These are phyloP conservation scores for Aureobasidium namibiae DNA, from an alignment of 2,329 filamentous ascomycete genomes.

Conservation along the genomic window DNA sequence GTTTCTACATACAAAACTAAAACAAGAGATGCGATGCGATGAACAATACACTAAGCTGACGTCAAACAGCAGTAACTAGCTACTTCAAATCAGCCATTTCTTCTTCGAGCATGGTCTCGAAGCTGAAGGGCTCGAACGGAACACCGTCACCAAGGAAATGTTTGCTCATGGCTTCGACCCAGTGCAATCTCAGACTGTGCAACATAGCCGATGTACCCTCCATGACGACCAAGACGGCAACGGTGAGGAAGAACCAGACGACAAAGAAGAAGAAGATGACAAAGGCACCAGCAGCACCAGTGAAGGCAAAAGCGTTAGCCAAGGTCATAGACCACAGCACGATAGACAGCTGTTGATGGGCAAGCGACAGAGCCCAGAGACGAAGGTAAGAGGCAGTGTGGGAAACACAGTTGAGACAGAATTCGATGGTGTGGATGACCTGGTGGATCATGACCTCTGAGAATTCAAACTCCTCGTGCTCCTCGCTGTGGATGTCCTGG, in stretches of 20 bases:
- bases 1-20: constrained; percentile 10
- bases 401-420: constrained; percentile 97
- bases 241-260: constrained; percentile 81
- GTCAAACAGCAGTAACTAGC: background rate
- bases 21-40: background rate
- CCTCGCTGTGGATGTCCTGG: constrained; percentile 70
- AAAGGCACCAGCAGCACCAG: constrained; percentile 62
- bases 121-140: constrained; percentile 83
- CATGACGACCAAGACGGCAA: constrained; percentile 81
- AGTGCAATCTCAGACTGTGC: constrained; percentile 83
- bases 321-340: constrained; percentile 98
- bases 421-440: constrained; percentile 97
- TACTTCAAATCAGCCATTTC: constrained; percentile 42
- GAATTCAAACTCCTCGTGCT: constrained; percentile 96
- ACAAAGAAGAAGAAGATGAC: constrained; percentile 76
- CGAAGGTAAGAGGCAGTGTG: constrained; percentile 98
- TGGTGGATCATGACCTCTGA: constrained; percentile 98
- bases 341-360: constrained; percentile 93
- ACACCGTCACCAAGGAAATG: constrained; percentile 83
- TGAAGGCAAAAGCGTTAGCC: constrained; percentile 60
- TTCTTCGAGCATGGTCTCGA: constrained; percentile 75
- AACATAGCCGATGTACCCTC: constrained; percentile 95
- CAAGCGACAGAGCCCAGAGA: constrained; percentile 93
- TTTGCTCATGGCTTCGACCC: constrained; percentile 97
- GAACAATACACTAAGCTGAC: background rate